Base-by-base conservation (phyloP, 1,139 yeast species). In the Yamadazyma trypodendri region DNA sequence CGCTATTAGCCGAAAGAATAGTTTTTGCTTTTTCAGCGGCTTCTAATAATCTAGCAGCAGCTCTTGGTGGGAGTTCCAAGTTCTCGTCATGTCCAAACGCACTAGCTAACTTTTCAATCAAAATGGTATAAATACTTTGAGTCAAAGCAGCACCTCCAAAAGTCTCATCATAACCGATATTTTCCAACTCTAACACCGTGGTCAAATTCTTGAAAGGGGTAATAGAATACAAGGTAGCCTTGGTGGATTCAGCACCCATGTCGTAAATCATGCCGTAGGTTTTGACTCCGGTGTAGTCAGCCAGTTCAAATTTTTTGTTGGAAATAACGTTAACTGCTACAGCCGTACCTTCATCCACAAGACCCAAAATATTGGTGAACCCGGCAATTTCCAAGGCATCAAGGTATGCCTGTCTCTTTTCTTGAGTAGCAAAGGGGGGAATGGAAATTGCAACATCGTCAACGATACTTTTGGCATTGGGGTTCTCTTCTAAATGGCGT, bases 241-340 rank as follows among this genome's bases (percentile, higher is more conserved):
- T 79, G 0, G 95, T 85, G 0, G 95, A 81, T 1, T 96, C 95
- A 2, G 96, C 94, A 36, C 99, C 99, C 75, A 85, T 77, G 58
- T 92, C 98, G 58, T 82, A 88, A 23, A 94, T 75, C 37, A 89
- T 58, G 53, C 85, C 87, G 52, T 82, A 77, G 50, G 81, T 79
- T 35, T 66, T 67, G 6, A 54, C 56, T 31, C 54, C 62, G 36
- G 70, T 65, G 42, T 54, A 61, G 28, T 65, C 68, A 2, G 50
- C 56, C 20, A 52, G 46, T 3, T 68, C 71, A 24, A 71, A 61
- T 13, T 69, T 70, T 37, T 75, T 67, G 27, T 71, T 73, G 29
- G 83, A 70, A 14, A 77, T 72, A 56, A 79, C 89, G 55, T 89
- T 88, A 34, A 87, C 65, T 1, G 96, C 96, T 16, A 88, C 92